Percentiles rank a stretch among this genome's conserved stretches.
Evolutionary conservation across 2,329 filamentous ascomycete genomes (phyloP).

Genomic region (Helotiales sp.): DNA sequence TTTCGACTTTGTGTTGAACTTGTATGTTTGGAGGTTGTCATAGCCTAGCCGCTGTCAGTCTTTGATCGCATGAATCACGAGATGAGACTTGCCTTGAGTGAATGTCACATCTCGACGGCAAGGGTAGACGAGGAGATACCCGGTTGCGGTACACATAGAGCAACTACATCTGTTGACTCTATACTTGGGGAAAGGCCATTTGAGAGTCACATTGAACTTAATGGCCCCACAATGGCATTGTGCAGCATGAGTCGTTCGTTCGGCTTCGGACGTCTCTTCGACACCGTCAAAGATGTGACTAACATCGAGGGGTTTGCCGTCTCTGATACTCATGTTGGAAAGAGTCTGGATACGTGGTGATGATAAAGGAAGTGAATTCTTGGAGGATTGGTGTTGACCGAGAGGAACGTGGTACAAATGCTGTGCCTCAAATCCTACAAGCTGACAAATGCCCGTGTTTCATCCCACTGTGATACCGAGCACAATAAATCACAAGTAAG

Average conservation of each 20-base stretch:
- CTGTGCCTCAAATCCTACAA: too few species aligned
- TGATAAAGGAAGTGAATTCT: neutral
- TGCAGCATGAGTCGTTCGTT: conserved; percentile 47
- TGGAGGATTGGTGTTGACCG: too few species aligned
- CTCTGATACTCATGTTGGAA: neutral
- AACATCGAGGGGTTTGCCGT: conserved; percentile 1
- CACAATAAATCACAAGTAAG: too few species aligned
- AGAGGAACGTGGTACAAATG: too few species aligned
- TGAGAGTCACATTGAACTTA: conserved; percentile 49
- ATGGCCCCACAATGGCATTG: conserved; percentile 57
- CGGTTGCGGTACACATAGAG: conserved; percentile 59
- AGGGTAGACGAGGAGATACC: conserved; percentile 42
- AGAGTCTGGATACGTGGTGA: neutral
- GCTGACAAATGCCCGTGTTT: too few species aligned
- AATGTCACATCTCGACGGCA: conserved; percentile 18
- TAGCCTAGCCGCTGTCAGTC: conserved; percentile 7
- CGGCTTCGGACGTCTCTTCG: conserved; percentile 16
- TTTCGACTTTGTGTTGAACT: conserved; percentile 17
- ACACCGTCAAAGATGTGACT: neutral
- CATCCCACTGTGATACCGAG: too few species aligned
- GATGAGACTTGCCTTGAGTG: conserved; percentile 15
- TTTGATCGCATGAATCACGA: neutral
- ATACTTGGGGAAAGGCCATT: conserved; percentile 51
- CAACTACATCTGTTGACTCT: conserved; percentile 60
- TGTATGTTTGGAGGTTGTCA: conserved; percentile 17